Evolutionary conservation across 768 basidiomycete species (phyloP), one percentile per base, ranked within the genome.

Genomic region (Agaricus bisporus): DNA sequence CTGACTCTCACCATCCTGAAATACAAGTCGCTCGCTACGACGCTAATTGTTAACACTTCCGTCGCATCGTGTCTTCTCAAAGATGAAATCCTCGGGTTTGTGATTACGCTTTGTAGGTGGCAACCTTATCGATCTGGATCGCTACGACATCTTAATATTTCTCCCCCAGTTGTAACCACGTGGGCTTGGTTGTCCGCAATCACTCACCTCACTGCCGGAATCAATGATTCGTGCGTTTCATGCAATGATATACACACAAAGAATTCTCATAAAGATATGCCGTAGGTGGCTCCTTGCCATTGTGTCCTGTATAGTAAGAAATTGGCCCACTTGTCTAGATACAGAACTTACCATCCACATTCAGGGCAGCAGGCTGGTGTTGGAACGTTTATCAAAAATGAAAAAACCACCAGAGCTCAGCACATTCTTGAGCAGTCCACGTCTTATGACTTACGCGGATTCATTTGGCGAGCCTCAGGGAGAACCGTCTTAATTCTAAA

Each of bases 11-110:
- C 70, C 7, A 11, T 67, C 3, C 51, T 59, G 17, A 71, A 73
- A 54, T 69, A 68, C 48, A 55, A 63, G 9, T n/a, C 41, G 3
- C 65, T 65, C 0, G 41, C 65, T 1, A 63, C 63, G 37, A 55
- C 54, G 1, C 69, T 69, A 6, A 69, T 67, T 67, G 68, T 66
- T 17, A 68, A 67, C 26, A 56, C 58, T 1, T 73, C 70, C 5
- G 59, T 75, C 4, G 57, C 70, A 26, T 61, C 61, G 6, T 61
- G 74, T 20, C 64, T 75, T 38, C 58, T 73, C 48, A 65, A 66
- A 41, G 74, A 77, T 56, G 69, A 72, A 8, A 63, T 67, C 9
- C 60, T 66, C 22, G 66, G 67, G 4, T 74, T 70, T 54, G 25
- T 66, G 22, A 28, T 67, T 9, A 48, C 73, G 14, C 64, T 74